These are phyloP conservation scores for Hansenula sp. DNA, from an alignment of 1,139 yeast genomes.

Conservation along the genomic window DNA sequence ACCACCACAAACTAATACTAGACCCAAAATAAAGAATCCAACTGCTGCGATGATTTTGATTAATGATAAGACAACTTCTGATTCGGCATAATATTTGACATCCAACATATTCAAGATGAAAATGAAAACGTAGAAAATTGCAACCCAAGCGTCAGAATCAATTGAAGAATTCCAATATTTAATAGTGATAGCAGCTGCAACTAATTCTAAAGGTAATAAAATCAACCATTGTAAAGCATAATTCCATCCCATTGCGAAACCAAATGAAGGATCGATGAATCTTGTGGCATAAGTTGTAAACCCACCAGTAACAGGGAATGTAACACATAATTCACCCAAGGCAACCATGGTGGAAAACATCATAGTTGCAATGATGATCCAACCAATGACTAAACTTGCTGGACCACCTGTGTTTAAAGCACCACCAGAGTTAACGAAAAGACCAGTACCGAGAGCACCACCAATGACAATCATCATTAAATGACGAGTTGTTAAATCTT, in stretches of 20 bases:
- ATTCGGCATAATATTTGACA: conserved; percentile 58
- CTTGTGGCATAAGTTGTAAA: conserved; percentile 65
- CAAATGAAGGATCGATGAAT: conserved; percentile 67
- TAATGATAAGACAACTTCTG: conserved; percentile 55
- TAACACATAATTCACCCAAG: conserved; percentile 63
- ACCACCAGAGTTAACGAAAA: conserved; percentile 60
- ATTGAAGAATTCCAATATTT: conserved; percentile 56
- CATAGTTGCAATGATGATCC: conserved; percentile 46
- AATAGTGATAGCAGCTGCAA: conserved; percentile 68
- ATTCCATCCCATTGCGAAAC: conserved; percentile 73
- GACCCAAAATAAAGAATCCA: conserved; percentile 69
- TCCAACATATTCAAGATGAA: conserved; percentile 49
- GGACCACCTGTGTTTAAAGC: conserved; percentile 68
- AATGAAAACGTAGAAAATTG: conserved; percentile 55
- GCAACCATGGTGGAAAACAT: conserved; percentile 68
- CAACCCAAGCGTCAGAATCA: conserved; percentile 64
- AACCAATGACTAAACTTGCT: conserved; percentile 56
- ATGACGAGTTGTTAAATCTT: conserved; percentile 57
- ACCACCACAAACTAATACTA: conserved; percentile 59
- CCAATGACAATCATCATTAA: conserved; percentile 86
- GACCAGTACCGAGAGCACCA: conserved; percentile 74
- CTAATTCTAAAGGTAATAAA: conserved; percentile 66
- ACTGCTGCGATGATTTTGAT: conserved; percentile 58
- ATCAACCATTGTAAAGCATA: conserved; percentile 71
- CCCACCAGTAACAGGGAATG: conserved; percentile 69